Evolutionary conservation across 805 yeast species (phyloP).

Genomic region (Lipomyces orientalis): DNA sequence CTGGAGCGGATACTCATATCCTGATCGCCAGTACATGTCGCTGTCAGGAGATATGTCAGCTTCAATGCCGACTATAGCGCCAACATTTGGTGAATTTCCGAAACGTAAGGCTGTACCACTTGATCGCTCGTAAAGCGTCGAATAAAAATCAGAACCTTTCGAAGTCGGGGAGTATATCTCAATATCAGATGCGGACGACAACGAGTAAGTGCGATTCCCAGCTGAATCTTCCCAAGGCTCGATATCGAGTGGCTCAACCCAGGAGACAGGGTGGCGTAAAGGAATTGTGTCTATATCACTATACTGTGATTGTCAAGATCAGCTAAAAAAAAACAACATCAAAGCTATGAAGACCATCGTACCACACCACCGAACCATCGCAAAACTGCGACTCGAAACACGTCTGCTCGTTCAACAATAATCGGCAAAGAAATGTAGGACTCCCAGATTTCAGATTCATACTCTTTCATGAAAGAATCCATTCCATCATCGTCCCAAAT

Average conservation of each 20-base stretch:
- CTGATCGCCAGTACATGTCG: conserved; percentile 8
- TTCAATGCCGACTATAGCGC: conserved; percentile 9
- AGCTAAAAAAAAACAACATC: not conserved
- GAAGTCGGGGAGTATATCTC: not conserved
- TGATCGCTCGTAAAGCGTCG: not conserved
- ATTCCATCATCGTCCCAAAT: conserved; percentile 8
- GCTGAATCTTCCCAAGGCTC: conserved; percentile 2
- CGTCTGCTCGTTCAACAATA: not conserved
- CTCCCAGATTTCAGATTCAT: not conserved
- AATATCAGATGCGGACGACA: not conserved
- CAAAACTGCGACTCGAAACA: conserved; percentile 9
- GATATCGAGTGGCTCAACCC: conserved; percentile 4
- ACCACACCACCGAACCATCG: conserved; percentile 14
- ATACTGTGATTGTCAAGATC: not conserved
- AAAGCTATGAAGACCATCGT: not conserved
- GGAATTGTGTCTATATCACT: conserved; percentile 4
- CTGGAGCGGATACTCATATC: conserved; percentile 7
- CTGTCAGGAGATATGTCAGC: conserved; percentile 1
- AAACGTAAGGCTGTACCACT: not conserved
- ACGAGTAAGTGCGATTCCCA: not conserved
- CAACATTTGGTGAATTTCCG: not conserved
- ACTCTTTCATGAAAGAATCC: not conserved
- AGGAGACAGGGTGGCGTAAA: conserved; percentile 4
- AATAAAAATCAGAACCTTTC: not conserved
- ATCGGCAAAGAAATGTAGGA: conserved; percentile 4